phyloP scores from a whole-genome alignment of 495 filamentous ascomycete species.

The Talaromyces thailandensis region DNA sequence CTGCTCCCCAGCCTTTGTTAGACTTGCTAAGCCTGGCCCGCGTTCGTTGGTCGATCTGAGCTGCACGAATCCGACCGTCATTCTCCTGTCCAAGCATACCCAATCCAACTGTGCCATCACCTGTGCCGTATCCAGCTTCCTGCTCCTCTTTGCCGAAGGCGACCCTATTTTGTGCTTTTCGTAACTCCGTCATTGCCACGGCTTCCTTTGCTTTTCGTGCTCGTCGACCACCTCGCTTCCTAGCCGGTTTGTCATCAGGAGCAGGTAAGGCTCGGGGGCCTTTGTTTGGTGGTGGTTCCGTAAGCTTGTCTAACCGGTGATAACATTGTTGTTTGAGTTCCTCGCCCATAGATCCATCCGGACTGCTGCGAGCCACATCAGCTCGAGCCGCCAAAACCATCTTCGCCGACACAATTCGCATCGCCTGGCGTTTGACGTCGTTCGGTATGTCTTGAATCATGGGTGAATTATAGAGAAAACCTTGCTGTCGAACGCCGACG shows the following conservation, averaged over 20 bases:
- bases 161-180: slow-evolving; percentile 93
- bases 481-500: slow-evolving; percentile 82
- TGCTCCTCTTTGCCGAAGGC: slow-evolving; percentile 93
- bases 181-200: slow-evolving; percentile 90
- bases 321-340: slow-evolving; percentile 77
- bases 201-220: slow-evolving; percentile 96
- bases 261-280: slow-evolving; percentile 81
- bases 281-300: slow-evolving; percentile 87
- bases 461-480: slow-evolving; percentile 85
- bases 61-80: slow-evolving; percentile 74
- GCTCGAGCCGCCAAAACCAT: slow-evolving; percentile 84
- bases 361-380: slow-evolving; percentile 74
- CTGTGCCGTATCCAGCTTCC: slow-evolving; percentile 85
- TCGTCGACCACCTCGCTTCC: slow-evolving; percentile 86
- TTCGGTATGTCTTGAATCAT: slow-evolving; percentile 74
- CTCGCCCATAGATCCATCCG: slow-evolving; percentile 75
- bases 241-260: slow-evolving; percentile 88
- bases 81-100: slow-evolving; percentile 91
- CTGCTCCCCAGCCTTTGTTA: slow-evolving; percentile 89
- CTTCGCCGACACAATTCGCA: slow-evolving; percentile 92
- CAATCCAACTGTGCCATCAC: slow-evolving; percentile 77
- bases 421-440: slow-evolving; percentile 87
- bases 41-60: slow-evolving; percentile 89
- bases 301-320: slow-evolving; percentile 86
- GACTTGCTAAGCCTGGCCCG: slow-evolving; percentile 87